Conservation (phyloP, 176 grass and related monocot species). For the Thinopyrum elongatum region DNA sequence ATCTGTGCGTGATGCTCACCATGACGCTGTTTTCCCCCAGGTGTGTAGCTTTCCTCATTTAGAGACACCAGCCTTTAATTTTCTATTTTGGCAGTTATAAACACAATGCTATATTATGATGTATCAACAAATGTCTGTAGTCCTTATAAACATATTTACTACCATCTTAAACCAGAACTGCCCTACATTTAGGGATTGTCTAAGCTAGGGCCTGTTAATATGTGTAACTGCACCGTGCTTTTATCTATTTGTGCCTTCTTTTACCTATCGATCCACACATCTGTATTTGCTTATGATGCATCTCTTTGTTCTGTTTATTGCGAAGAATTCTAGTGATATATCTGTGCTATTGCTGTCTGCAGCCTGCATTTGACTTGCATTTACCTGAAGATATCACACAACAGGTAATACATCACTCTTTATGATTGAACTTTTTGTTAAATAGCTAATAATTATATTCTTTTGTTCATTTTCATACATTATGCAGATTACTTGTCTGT, state of each 20-base stretch:
- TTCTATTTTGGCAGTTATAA: conserved; percentile 18
- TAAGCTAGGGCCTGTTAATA: not conserved
- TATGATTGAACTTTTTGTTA: not conserved
- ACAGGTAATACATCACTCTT: conserved; percentile 53
- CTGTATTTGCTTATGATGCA: conserved; percentile 15
- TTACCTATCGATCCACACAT: not conserved
- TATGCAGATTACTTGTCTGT: conserved; percentile 79
- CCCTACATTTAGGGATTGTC: not conserved
- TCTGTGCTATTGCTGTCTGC: conserved; percentile 42
- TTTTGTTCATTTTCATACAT: conserved; percentile 23
- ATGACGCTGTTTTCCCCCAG: conserved; percentile 96
- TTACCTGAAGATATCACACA: conserved; percentile 53
- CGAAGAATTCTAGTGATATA: conserved; percentile 9
- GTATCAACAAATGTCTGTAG: not conserved
- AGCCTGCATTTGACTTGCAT: conserved; percentile 74
- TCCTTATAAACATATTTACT: not conserved
- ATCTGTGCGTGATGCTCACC: conserved; percentile 90
- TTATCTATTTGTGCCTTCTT: not conserved
- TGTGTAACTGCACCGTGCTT: not conserved
- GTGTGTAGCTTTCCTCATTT: conserved; percentile 36
- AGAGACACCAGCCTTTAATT: not conserved
- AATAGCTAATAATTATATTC: not conserved
- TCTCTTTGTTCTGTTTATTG: conserved; percentile 26
- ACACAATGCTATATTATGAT: conserved; percentile 6
- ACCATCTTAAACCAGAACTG: not conserved